Evolutionary conservation across 345 rosid species (phyloP).

Genomic region (Mercurialis annua): DNA sequence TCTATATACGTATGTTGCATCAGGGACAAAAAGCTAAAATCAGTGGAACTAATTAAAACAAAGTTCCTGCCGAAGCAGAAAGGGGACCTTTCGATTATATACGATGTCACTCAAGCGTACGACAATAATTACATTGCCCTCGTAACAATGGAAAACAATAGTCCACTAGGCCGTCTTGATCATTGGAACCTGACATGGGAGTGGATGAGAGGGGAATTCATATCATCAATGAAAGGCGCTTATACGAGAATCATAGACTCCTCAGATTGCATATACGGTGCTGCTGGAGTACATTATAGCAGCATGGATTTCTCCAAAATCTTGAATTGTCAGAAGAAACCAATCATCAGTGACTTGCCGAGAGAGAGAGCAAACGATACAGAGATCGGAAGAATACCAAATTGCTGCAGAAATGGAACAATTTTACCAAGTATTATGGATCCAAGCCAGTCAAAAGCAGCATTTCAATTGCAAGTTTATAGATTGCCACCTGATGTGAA

Average conservation of each 20-base stretch:
- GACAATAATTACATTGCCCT: constrained; percentile 69
- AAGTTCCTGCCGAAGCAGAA: constrained; percentile 51
- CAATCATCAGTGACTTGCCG: constrained; percentile 70
- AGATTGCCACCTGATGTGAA: constrained; percentile 69
- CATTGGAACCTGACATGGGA: constrained; percentile 95
- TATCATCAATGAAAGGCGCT: constrained; percentile 75
- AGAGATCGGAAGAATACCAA: constrained; percentile 58
- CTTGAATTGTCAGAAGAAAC: constrained; percentile 62
- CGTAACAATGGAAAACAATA: constrained; percentile 78
- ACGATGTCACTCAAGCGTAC: constrained; percentile 63
- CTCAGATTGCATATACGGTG: constrained; percentile 62
- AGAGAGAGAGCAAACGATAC: constrained; percentile 45
- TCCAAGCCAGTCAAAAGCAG: constrained; percentile 43
- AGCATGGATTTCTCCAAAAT: constrained; percentile 70
- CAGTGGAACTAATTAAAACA: constrained; percentile 27
- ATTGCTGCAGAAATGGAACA: constrained; percentile 72
- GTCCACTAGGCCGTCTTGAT: constrained; percentile 70
- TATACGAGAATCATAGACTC: constrained; percentile 52
- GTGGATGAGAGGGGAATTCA: constrained; percentile 89
- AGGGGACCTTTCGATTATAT: constrained; percentile 64
- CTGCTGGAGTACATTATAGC: constrained; percentile 49
- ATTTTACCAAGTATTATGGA: constrained; percentile 67
- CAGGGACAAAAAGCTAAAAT: constrained; percentile 56
- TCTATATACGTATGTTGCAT: constrained; percentile 65
- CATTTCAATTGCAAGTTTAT: constrained; percentile 67